Percentiles rank a stretch among this genome's conserved stretches.
Evolutionary conservation across 1,284 basidiomycete genomes (phyloP).

Genomic region (Rhodotorula sp.): DNA sequence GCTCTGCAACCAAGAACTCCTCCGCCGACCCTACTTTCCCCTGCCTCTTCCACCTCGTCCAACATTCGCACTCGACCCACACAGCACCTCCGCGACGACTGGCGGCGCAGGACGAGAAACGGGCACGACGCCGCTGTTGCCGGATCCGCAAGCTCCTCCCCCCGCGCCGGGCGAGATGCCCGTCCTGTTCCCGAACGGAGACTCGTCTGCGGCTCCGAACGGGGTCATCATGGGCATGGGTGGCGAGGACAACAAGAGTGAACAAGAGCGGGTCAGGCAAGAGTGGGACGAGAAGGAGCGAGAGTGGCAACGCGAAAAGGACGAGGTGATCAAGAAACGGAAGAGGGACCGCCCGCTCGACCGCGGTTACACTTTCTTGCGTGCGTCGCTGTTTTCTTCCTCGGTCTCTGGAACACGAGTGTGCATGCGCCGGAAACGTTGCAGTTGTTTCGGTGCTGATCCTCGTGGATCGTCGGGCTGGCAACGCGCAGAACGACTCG

Average conservation of each 20-base stretch:
- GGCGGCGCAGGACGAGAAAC: neutral
- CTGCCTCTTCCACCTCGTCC: neutral
- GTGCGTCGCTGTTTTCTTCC: conserved; percentile 3
- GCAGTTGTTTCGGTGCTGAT: neutral
- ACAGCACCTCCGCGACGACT: neutral
- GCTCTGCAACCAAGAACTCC: conserved; percentile 60
- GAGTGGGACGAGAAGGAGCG: neutral
- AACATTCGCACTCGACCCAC: neutral
- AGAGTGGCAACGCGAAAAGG: neutral
- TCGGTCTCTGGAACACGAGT: neutral
- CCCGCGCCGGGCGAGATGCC: neutral
- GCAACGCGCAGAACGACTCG: conserved; percentile 27
- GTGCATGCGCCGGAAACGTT: too few relatives aligned
- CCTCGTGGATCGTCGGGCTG: neutral
- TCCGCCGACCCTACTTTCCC: conserved; percentile 53
- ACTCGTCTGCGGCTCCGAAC: too few relatives aligned
- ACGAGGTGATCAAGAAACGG: neutral
- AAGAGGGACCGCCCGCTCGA: conserved; percentile 20
- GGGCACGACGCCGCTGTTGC: neutral
- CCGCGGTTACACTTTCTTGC: conserved; percentile 35
- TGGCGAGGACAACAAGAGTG: neutral
- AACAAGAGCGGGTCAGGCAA: neutral
- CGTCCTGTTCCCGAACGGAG: neutral
- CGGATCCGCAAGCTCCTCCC: neutral
- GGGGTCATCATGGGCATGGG: neutral